Conservation (phyloP, 164 flowering plant species). For the Stephania japonica region DNA sequence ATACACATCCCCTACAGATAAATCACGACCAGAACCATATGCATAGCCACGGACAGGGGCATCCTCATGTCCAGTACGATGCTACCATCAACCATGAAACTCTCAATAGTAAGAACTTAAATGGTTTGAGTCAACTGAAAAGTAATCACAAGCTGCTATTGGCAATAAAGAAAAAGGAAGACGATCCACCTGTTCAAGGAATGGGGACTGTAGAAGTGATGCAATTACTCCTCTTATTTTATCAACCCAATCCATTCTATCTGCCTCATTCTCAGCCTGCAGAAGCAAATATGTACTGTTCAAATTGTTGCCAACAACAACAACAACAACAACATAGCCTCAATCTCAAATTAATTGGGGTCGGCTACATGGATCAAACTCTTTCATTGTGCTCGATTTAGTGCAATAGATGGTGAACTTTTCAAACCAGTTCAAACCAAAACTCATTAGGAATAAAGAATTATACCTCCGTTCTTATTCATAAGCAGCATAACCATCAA, state of each 20-base stretch:
- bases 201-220: conserved; percentile 71
- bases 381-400: no score
- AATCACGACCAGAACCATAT: conserved; percentile 22
- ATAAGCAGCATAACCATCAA: background rate
- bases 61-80: conserved; percentile 22
- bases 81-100: conserved; percentile 25
- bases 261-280: conserved; percentile 94
- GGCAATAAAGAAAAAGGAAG: background rate
- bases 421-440: conserved; percentile 11
- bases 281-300: background rate
- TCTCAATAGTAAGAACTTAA: conserved; percentile 13
- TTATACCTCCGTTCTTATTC: background rate
- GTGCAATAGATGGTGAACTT: no score
- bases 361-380: no score
- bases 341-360: no score
- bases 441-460: background rate
- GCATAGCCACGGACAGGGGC: conserved; percentile 16
- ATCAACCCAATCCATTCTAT: conserved; percentile 84
- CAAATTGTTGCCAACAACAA: no score
- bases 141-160: background rate
- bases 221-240: conserved; percentile 85
- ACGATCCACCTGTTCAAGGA: conserved; percentile 54
- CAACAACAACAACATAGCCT: no score
- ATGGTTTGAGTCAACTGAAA: background rate
- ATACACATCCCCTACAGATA: conserved; percentile 19